Conservation (phyloP, 2,329 filamentous ascomycete genomes). For the Clarireedia hainanense region DNA sequence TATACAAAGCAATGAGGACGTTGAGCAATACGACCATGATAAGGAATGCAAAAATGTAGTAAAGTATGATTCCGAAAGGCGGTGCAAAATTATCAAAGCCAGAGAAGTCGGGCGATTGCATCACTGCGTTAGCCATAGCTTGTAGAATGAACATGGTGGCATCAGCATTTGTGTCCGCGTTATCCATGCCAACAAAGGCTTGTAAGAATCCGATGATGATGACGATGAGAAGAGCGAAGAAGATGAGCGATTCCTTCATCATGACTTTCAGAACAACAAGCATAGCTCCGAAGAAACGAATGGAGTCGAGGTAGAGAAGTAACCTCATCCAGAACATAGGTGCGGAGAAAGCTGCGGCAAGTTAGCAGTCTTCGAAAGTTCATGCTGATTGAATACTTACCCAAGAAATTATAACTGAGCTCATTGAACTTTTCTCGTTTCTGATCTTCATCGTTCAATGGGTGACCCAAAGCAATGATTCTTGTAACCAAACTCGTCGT, state of each 20-base stretch:
- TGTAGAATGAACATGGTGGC: conserved; percentile 70
- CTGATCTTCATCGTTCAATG: conserved; percentile 34
- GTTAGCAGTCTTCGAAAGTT: conserved; percentile 10
- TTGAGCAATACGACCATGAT: conserved; percentile 94
- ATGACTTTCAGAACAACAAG: conserved; percentile 91
- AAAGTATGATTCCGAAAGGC: conserved; percentile 89
- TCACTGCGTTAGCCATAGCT: conserved; percentile 81
- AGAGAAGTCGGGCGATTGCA: conserved; percentile 83
- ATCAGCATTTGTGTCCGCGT: conserved; percentile 61
- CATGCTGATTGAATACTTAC: conserved; percentile 11
- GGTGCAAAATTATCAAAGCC: conserved; percentile 87
- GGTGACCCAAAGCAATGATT: conserved; percentile 66
- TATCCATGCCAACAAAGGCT: conserved; percentile 86
- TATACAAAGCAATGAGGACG: conserved; percentile 94
- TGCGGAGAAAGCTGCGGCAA: conserved; percentile 62
- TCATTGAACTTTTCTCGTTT: conserved; percentile 60
- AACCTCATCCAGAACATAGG: conserved; percentile 97
- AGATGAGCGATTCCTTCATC: conserved; percentile 92
- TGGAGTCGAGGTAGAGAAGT: conserved; percentile 83
- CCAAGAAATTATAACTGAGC: conserved; percentile 83
- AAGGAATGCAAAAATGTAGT: conserved; percentile 96
- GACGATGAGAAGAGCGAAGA: conserved; percentile 83
- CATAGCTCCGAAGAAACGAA: conserved; percentile 97
- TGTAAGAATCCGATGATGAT: conserved; percentile 85
- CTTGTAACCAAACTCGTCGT: conserved; percentile 71